Percentiles rank a stretch among this genome's conserved stretches.
phyloP scores from a whole-genome alignment of 108 stramenopile species.

The Heterococcus sp. region DNA sequence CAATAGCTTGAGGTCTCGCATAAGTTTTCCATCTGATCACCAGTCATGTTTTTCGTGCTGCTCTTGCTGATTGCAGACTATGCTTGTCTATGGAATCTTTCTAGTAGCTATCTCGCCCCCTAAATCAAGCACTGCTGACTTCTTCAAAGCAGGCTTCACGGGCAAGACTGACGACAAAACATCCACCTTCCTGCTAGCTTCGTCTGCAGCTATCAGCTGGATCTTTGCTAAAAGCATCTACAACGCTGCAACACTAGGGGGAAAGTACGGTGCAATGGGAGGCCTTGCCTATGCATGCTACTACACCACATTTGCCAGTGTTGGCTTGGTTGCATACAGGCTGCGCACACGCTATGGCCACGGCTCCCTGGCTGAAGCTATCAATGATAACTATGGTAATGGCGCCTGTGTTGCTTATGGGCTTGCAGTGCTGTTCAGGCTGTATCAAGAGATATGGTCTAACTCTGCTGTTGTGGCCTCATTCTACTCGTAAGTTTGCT shows the following conservation, averaged over 20 bases:
- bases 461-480: slow-evolving; percentile 6
- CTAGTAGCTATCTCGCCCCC: neutral
- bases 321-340: neutral
- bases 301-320: slow-evolving; percentile 3
- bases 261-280: neutral
- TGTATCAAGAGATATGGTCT: slow-evolving; percentile 22
- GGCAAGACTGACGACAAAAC: neutral
- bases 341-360: slow-evolving; percentile 7
- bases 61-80: no score
- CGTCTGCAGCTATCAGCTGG: slow-evolving; percentile 10
- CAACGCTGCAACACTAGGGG: slow-evolving; percentile 13
- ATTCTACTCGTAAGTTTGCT: no score
- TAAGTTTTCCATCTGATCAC: no score
- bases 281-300: slow-evolving; percentile 14
- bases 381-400: neutral
- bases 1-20: no score
- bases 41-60: no score
- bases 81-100: neutral
- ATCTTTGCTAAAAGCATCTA: slow-evolving; percentile 18
- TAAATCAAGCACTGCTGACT: neutral
- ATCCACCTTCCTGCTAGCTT: neutral
- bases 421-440: slow-evolving; percentile 1
- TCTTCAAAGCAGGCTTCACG: neutral
- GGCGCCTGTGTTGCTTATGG: neutral
- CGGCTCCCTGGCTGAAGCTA: neutral